Conservation (phyloP, 176 grass and related monocot genomes). For the Oryza rufipogon region DNA sequence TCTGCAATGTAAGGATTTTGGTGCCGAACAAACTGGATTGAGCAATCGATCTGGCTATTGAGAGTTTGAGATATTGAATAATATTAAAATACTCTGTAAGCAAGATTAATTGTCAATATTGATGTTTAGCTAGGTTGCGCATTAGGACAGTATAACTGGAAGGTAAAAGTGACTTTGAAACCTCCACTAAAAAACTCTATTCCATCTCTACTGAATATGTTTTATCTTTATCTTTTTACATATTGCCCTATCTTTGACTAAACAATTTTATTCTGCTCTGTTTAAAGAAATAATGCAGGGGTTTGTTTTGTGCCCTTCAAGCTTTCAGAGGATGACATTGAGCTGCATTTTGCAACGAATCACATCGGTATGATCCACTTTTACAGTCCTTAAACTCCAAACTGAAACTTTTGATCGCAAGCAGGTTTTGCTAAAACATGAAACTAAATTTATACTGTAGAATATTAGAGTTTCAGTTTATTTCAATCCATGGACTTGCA, state of each 20-base stretch:
- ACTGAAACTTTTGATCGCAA: not conserved
- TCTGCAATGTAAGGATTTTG: not conserved
- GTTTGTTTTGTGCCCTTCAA: slow-evolving; percentile 64
- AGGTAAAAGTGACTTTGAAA: not conserved
- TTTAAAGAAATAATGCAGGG: slow-evolving; percentile 75
- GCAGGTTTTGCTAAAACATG: not conserved
- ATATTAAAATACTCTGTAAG: not conserved
- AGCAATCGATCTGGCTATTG: not conserved
- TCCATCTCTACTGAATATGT: too few relatives aligned
- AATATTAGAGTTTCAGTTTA: not conserved
- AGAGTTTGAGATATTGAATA: not conserved
- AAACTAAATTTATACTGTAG: not conserved
- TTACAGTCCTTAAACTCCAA: not conserved
- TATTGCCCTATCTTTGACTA: not conserved
- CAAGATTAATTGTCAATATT: not conserved
- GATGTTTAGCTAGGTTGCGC: not conserved
- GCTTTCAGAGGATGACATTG: slow-evolving; percentile 67
- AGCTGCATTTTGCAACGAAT: slow-evolving; percentile 81
- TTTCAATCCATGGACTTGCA: not conserved
- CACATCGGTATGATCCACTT: slow-evolving; percentile 47
- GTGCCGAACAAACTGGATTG: not conserved
- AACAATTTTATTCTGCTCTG: not conserved
- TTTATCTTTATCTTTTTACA: not conserved
- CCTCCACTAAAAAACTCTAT: too few relatives aligned
- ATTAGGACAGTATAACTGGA: not conserved